A percentile compares a stretch with the other conserved stretches of the same genome.
Conservation (phyloP, 768 basidiomycete species). For the Sistotremastrum niveocremeum region DNA sequence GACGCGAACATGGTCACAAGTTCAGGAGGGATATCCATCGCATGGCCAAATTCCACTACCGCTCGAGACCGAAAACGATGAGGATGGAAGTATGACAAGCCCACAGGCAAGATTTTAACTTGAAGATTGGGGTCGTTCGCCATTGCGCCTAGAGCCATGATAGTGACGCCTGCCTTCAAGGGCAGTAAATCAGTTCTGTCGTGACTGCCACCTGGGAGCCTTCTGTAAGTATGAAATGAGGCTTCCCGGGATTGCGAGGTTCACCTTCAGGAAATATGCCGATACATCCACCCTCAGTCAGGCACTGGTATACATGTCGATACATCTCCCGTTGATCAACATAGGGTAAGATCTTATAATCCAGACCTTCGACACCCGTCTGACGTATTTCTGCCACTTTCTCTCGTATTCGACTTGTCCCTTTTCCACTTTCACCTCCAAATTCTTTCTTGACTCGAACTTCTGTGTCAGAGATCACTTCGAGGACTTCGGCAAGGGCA, state of each 20-base stretch:
- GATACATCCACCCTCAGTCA: constrained; percentile 80
- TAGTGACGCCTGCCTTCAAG: constrained; percentile 91
- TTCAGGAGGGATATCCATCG: constrained; percentile 83
- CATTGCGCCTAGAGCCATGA: constrained; percentile 99
- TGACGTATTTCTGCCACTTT: constrained; percentile 45
- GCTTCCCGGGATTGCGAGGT: not conserved
- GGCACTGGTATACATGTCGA: constrained; percentile 73
- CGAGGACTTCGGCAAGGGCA: constrained; percentile 67
- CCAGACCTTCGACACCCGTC: constrained; percentile 46
- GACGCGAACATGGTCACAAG: constrained; percentile 82
- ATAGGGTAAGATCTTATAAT: constrained; percentile 75
- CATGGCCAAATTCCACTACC: constrained; percentile 91
- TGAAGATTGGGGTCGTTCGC: constrained; percentile 72
- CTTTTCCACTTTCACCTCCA: constrained; percentile 66
- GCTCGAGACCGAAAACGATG: constrained; percentile 88
- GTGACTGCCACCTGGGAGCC: constrained; percentile 76
- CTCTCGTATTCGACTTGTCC: constrained; percentile 52
- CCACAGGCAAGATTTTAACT: constrained; percentile 77
- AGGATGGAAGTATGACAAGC: constrained; percentile 57
- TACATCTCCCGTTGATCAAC: constrained; percentile 96
- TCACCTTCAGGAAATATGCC: constrained; percentile 98
- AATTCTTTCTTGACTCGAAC: constrained; percentile 80
- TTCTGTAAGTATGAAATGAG: constrained; percentile 1
- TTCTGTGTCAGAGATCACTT: constrained; percentile 81
- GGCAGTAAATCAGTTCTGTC: constrained; percentile 94